A percentile compares a stretch with the other conserved stretches of the same genome.
Evolutionary conservation across 2,329 filamentous ascomycete species (phyloP).

Genomic region (Apiospora arundinis): DNA sequence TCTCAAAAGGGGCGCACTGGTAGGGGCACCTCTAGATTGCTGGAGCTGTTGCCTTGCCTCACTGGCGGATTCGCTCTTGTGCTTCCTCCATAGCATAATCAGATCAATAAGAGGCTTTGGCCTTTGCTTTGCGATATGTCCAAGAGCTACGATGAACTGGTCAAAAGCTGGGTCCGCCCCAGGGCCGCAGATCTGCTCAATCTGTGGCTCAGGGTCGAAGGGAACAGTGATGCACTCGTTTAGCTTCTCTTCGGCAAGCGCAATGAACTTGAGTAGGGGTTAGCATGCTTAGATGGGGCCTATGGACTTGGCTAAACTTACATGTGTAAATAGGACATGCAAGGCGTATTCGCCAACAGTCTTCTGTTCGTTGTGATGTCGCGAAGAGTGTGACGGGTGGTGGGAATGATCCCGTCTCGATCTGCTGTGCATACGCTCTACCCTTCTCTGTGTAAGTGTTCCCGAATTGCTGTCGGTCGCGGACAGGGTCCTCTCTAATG

Average conservation of each 20-base stretch:
- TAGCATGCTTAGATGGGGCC: constrained; percentile 38
- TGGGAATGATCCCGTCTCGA: constrained; percentile 74
- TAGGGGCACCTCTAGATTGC: constrained; percentile 52
- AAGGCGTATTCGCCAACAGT: constrained; percentile 98
- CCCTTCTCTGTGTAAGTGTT: constrained; percentile 56
- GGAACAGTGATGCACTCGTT: constrained; percentile 83
- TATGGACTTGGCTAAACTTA: constrained; percentile 48
- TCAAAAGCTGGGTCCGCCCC: constrained; percentile 90
- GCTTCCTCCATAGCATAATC: constrained; percentile 98
- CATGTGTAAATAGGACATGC: constrained; percentile 93
- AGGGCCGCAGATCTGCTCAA: constrained; percentile 89
- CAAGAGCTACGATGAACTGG: constrained; percentile 89
- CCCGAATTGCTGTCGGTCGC: constrained; percentile 52
- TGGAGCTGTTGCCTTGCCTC: constrained; percentile 67
- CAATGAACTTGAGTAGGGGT: constrained; percentile 71
- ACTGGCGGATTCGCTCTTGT: constrained; percentile 87
- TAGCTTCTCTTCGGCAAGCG: constrained; percentile 95
- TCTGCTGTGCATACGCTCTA: constrained; percentile 70
- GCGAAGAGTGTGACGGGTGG: constrained; percentile 78
- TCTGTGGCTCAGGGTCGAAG: constrained; percentile 79
- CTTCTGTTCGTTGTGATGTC: constrained; percentile 77
- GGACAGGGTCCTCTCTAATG: constrained; percentile 54
- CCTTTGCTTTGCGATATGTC: constrained; percentile 92
- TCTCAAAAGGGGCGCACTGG: constrained; percentile 61
- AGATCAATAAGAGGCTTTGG: constrained; percentile 95